A percentile compares a stretch with the other conserved stretches of the same genome.
Conservation (phyloP, 495 filamentous ascomycete species). For the Talaromyces proteolyticus region DNA sequence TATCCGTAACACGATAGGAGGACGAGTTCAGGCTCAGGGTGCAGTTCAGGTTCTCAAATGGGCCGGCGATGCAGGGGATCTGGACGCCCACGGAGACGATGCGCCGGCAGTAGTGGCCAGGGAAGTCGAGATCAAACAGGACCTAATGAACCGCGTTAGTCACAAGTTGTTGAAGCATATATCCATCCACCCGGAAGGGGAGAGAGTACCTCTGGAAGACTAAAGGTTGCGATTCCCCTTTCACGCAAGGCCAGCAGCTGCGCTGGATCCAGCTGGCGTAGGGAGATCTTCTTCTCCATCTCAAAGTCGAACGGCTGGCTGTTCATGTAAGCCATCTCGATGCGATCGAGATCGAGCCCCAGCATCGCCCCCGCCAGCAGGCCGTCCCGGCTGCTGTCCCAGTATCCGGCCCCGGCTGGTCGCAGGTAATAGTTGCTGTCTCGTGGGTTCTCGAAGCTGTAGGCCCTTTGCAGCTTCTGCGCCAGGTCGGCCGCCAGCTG, state of each 20-base stretch:
- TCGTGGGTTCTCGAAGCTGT: slow-evolving; percentile 12
- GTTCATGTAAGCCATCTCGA: slow-evolving; percentile 18
- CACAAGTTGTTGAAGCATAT: slow-evolving; percentile 2
- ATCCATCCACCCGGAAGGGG: too few relatives aligned
- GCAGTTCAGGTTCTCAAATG: slow-evolving; percentile 19
- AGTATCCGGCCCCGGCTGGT: slow-evolving; percentile 14
- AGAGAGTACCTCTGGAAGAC: slow-evolving; percentile 29
- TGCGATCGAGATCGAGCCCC: slow-evolving; percentile 13
- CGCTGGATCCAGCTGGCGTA: slow-evolving; percentile 19
- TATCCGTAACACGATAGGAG: too few relatives aligned
- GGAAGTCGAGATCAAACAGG: slow-evolving; percentile 36
- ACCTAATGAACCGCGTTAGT: neutral
- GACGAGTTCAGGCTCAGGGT: slow-evolving; percentile 10
- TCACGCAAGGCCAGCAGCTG: slow-evolving; percentile 18
- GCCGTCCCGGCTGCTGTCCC: slow-evolving; percentile 19
- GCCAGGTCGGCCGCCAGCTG: slow-evolving; percentile 12
- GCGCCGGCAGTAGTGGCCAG: slow-evolving; percentile 34
- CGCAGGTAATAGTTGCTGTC: neutral
- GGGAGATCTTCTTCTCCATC: slow-evolving; percentile 24
- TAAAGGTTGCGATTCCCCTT: slow-evolving; percentile 12
- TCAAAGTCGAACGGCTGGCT: slow-evolving; percentile 23
- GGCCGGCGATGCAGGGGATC: slow-evolving; percentile 21
- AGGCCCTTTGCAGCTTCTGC: slow-evolving; percentile 13
- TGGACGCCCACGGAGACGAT: slow-evolving; percentile 17
- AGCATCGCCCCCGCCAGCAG: slow-evolving; percentile 21